Evolutionary conservation across 352 stramenopile genomes (phyloP).

Genomic region (Pythium oligandrum): DNA sequence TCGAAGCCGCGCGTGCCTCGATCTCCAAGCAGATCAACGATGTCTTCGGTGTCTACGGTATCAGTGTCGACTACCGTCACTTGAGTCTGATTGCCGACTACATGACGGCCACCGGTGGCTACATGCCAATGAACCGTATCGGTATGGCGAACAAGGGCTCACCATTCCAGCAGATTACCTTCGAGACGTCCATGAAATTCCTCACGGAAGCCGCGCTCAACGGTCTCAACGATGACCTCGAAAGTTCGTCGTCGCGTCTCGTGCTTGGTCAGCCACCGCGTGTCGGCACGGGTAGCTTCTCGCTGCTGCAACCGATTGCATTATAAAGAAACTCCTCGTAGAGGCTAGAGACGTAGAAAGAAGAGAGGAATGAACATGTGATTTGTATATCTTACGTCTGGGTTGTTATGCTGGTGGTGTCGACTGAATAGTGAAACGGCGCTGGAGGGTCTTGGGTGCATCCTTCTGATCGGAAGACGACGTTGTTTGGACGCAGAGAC

Average conservation of each 20-base stretch:
- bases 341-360: slow-evolving; percentile 4
- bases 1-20: slow-evolving; percentile 95
- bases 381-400: too few relatives aligned
- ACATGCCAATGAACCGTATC: slow-evolving; percentile 97
- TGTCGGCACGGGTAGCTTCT: slow-evolving; percentile 96
- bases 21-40: slow-evolving; percentile 99
- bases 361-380: slow-evolving; percentile 3
- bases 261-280: slow-evolving; percentile 93
- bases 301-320: slow-evolving; percentile 87
- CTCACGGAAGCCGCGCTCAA: slow-evolving; percentile 94
- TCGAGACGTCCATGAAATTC: slow-evolving; percentile 99
- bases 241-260: slow-evolving; percentile 93
- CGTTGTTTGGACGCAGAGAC: slow-evolving; percentile 35
- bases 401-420: slow-evolving; percentile 3
- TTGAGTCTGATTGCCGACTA: slow-evolving; percentile 99
- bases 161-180: slow-evolving; percentile 99
- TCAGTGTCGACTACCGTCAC: slow-evolving; percentile 97
- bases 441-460: slow-evolving; percentile 27
- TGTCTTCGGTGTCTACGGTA: slow-evolving; percentile 99
- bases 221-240: slow-evolving; percentile 85
- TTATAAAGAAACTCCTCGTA: slow-evolving; percentile 34
- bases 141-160: slow-evolving; percentile 96
- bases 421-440: slow-evolving; percentile 38
- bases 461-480: slow-evolving; percentile 5
- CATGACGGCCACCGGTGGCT: slow-evolving; percentile 97